These are phyloP conservation scores for Botrytis paeoniae DNA, from an alignment of 2,329 filamentous ascomycete genomes.

Conservation along the genomic window DNA sequence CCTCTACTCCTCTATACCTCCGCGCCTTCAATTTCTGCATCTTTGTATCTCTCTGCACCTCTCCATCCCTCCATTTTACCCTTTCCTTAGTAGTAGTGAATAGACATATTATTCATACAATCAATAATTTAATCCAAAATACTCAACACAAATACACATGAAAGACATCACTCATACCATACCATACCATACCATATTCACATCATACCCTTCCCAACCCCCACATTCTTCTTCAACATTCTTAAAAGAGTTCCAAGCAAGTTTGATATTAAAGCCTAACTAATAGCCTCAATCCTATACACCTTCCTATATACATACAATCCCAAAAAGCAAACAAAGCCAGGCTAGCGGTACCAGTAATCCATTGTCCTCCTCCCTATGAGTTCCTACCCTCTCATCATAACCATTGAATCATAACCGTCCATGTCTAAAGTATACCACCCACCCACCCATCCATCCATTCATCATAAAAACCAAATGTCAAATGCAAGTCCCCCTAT, in stretches of 20 bases:
- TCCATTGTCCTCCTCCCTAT: background rate
- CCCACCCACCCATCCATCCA: background rate
- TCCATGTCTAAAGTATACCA: background rate
- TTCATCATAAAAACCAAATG: slow-evolving; percentile 5
- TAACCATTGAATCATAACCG: slow-evolving; percentile 7
- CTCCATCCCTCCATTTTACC: too few species aligned
- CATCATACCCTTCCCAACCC: background rate
- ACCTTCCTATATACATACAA: background rate
- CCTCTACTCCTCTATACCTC: too few species aligned
- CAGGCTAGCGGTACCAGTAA: background rate
- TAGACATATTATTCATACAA: too few species aligned
- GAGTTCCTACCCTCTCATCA: background rate
- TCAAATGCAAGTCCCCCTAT: background rate
- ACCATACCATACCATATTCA: background rate
- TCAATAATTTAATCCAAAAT: too few species aligned
- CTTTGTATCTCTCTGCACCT: too few species aligned
- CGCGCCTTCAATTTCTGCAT: too few species aligned
- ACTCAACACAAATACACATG: background rate
- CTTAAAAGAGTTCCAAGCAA: background rate
- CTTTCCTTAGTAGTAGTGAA: too few species aligned
- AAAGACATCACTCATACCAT: background rate
- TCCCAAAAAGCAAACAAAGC: background rate
- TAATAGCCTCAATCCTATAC: background rate
- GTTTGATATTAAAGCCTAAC: background rate
- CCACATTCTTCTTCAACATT: background rate